Evolutionary conservation across 2,329 filamentous ascomycete genomes (phyloP), one percentile per base, ranked within the genome.

Genomic region (Thelonectria discophora): DNA sequence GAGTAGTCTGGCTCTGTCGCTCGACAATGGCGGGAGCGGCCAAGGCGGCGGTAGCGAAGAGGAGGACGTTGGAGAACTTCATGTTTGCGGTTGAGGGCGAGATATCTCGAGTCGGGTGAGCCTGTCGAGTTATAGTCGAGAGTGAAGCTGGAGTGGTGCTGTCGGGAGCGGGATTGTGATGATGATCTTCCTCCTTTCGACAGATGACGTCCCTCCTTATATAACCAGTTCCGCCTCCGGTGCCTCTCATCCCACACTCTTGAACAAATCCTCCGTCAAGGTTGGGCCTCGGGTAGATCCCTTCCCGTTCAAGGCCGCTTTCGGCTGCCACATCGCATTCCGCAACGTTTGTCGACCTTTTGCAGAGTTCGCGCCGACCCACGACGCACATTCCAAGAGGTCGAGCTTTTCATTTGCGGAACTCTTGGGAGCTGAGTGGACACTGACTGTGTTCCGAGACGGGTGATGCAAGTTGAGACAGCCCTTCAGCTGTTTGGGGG

Each of bases 21-120:
- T 55, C 42, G 5, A 24, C 12, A 1, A 40, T 15, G 20, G 57
- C 39, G 2, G 58, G 58, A 5, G 54, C 20, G 7, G 58, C 58
- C 21, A 39, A 8, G 11, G 27, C 58, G 10, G 43, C 20, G 9
- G 58, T 48, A 20, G 58, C 48, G 20, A 61, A 61, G 34, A 61
- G 18, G 42, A 61, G 58, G 10, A 53, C 58, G 43, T 43, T 56
- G 24, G 53, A 56, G 34, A 61, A 61, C 53, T 61, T 61, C 58
- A 61, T 54, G 9, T 52, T 49, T 24, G 12, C 20, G 30, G 24
- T 18, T 15, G 17, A 13, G 15, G 30, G 12, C n/a, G 15, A 17
- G 4, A 17, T 24, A 6, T 24, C 21, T 24, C 11, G 18, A 27
- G 15, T 20, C 21, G 20, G 18, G n/a, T 13, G 12, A 24, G 6